Evolutionary conservation across 768 basidiomycete genomes (phyloP), one percentile per base, ranked within the genome.

Genomic region (Pleurotus ostreatus): DNA sequence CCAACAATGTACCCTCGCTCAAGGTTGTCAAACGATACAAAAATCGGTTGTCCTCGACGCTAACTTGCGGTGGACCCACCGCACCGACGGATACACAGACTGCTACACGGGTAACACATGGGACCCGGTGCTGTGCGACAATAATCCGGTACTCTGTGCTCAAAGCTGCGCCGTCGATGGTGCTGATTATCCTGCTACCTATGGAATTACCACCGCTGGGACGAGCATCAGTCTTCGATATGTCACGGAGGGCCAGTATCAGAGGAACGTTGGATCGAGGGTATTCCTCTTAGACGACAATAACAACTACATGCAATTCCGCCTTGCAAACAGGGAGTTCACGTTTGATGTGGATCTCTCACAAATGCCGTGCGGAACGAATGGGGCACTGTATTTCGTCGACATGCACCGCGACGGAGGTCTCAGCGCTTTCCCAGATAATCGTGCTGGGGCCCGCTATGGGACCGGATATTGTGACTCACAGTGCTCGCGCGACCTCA

Each of bases 301-400:
- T 9, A n/a, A 39, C 11, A n/a, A 53, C 39, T 78, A 78, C 68
- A 20, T 55, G 60, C 65, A 69, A 63, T 73, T 74, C 69, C 68
- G 71, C 60, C 67, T 81, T 57, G 65, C 74, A 57, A 82, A 82
- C 75, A 73, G 79, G 65, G 82, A 84, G 70, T 82, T 84, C 71
- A 74, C 79, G 52, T 83, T 84, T 71, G 80, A 81, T 68, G 80
- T 84, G 64, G 80, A 83, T 65, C 72, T 84, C 58, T 79, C 80
- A 59, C 71, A 80, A 62, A 74, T 84, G 53, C 75, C 75, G 22
- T 55, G 54, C 18, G 54, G 64, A 5, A 38, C 38, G 16, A n/a
- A 18, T 13, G 39, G 34, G 9, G 34, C 51, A 74, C 61, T 77
- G 74, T 55, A 55, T 26, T 55, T 55, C 23, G 41, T 46, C 12